Conservation (phyloP, 805 yeast genomes). For the Spathaspora girioi region DNA sequence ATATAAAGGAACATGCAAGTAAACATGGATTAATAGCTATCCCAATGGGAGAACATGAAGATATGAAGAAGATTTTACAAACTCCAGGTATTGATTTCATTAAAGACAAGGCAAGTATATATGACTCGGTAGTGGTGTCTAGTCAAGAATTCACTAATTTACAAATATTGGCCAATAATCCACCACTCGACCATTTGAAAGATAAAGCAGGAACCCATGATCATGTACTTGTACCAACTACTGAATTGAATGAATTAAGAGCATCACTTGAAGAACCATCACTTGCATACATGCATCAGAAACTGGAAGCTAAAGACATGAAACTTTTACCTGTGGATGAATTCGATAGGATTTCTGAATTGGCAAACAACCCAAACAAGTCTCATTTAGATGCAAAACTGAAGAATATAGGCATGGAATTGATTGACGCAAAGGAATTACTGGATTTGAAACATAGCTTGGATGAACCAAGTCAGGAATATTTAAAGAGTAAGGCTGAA, state of each 20-base stretch:
- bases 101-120: conserved; percentile 10
- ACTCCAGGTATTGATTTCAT: conserved; percentile 17
- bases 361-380: conserved; percentile 27
- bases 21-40: conserved; percentile 11
- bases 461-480: conserved; percentile 22
- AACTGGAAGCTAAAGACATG: conserved; percentile 24
- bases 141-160: conserved; percentile 8
- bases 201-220: conserved; percentile 11
- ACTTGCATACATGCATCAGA: conserved; percentile 13
- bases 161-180: conserved; percentile 6
- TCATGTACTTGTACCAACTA: conserved; percentile 12
- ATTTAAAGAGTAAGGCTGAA: conserved; percentile 18
- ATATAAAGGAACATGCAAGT: conserved; percentile 2
- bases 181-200: conserved; percentile 15
- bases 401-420: conserved; percentile 18
- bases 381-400: conserved; percentile 31
- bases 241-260: conserved; percentile 9
- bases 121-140: conserved; percentile 13
- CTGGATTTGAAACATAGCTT: conserved; percentile 9
- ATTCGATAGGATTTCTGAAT: conserved; percentile 26
- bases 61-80: conserved; percentile 8
- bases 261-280: conserved; percentile 6
- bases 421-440: conserved; percentile 3
- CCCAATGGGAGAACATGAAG: conserved; percentile 12
- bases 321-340: conserved; percentile 24